Conservation (phyloP, 208 protist species). For the Crithidia thermophila region DNA sequence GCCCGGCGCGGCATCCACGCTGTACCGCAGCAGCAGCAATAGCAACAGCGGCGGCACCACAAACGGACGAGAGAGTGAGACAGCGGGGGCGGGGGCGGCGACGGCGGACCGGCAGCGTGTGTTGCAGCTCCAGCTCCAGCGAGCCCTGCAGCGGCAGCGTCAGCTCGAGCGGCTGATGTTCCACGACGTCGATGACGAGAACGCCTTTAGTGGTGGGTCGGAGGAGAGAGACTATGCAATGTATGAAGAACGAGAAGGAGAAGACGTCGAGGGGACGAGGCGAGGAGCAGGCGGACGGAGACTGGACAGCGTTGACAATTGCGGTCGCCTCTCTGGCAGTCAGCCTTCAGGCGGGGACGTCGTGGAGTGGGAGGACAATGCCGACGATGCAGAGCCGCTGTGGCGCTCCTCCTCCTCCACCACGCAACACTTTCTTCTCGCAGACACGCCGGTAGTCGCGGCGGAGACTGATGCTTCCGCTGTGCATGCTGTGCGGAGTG, state of each 20-base stretch:
- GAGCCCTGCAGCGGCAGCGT: slow-evolving; percentile 8
- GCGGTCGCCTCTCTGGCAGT: neutral
- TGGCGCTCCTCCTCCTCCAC: neutral
- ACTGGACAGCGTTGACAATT: neutral
- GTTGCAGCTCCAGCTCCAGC: slow-evolving; percentile 12
- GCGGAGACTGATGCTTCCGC: neutral
- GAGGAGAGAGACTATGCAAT: no score
- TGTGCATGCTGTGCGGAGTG: neutral
- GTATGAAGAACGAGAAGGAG: no score
- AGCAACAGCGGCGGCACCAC: neutral
- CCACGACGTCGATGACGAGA: slow-evolving; percentile 13
- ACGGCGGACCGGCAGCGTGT: slow-evolving; percentile 6
- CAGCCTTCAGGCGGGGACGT: neutral
- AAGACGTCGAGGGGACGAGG: no score
- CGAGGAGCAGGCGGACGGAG: neutral
- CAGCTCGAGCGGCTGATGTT: slow-evolving; percentile 15
- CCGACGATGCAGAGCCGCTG: slow-evolving; percentile 1
- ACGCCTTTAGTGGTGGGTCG: neutral
- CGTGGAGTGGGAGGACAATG: neutral
- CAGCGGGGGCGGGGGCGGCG: neutral
- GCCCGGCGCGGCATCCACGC: neutral
- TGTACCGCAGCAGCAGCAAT: slow-evolving; percentile 10
- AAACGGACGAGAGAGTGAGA: no score
- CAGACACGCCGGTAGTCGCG: no score
- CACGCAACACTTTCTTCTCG: neutral